Evolutionary conservation across 768 basidiomycete genomes (phyloP), one percentile per base, ranked within the genome.

Genomic region (Trametes punicea): DNA sequence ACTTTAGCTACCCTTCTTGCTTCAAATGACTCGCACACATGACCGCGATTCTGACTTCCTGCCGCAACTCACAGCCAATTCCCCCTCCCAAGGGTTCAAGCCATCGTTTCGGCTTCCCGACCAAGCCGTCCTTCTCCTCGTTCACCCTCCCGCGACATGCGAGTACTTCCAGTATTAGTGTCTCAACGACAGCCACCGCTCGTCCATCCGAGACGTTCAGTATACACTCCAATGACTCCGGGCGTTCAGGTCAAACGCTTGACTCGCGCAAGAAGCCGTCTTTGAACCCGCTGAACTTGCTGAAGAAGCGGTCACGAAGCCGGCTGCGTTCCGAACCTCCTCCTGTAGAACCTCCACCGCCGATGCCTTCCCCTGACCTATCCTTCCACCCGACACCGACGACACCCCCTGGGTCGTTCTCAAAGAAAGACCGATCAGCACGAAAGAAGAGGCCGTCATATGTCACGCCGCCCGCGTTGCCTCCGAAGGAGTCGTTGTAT

Each of bases 241-340:
- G 68, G 67, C 54, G 64, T 18, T 29, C 56, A 6, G 34, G 68
- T 69, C 54, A 63, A 56, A 38, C 66, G 61, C 41, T 66, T 55
- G 73, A 77, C 49, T 64, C 75, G 7, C 77, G 77, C 47, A 84
- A 76, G 67, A 84, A 80, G 68, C 73, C 77, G 8, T 80, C 79
- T 15, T 67, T 81, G 39, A 66, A 65, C 27, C 69, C 81, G 38
- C 70, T 50, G 73, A 75, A 61, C 48, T 71, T 71, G 60, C 78
- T 65, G 70, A 76, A 65, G 64, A 69, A 66, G 67, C 73, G 70
- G 60, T 72, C 74, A 38, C 73, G 75, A 40, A 69, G 73, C 48
- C 71, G 68, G 70, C 71, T 70, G 73, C 69, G 70, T 66, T 67
- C 60, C 71, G 73, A 67, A 60, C 66, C 46, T 59, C 71, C 8